These are phyloP conservation scores for Favolaschia claudopus DNA, from an alignment of 768 basidiomycete species.

Conservation along the genomic window DNA sequence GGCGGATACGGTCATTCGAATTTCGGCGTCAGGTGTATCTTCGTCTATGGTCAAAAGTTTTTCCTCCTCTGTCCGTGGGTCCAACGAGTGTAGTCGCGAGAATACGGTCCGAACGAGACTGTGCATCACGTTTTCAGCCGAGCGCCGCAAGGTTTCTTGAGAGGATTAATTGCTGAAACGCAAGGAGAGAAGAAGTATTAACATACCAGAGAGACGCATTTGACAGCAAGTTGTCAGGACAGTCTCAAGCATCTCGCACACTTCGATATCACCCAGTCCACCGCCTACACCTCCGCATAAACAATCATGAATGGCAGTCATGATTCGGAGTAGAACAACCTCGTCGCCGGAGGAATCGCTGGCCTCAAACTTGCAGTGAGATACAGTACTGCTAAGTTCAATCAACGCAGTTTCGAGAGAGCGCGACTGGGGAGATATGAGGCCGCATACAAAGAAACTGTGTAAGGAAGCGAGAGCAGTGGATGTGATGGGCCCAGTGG, in stretches of 20 bases:
- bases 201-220: constrained; percentile 92
- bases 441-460: constrained; percentile 82
- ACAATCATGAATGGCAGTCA: constrained; percentile 88
- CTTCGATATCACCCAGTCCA: constrained; percentile 88
- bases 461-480: constrained; percentile 88
- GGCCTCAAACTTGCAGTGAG: constrained; percentile 97
- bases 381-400: constrained; percentile 87
- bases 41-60: constrained; percentile 62
- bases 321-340: constrained; percentile 90
- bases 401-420: constrained; percentile 72
- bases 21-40: constrained; percentile 61
- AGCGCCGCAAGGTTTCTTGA: constrained; percentile 84
- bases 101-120: constrained; percentile 86
- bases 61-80: constrained; percentile 72
- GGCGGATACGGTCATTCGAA: constrained; percentile 65
- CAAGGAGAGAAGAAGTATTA: neutral
- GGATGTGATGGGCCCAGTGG: constrained; percentile 98
- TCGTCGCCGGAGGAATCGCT: constrained; percentile 98
- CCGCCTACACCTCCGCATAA: constrained; percentile 73
- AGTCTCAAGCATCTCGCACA: constrained; percentile 98
- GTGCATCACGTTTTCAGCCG: constrained; percentile 91
- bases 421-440: constrained; percentile 66
- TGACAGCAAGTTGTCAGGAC: constrained; percentile 97
- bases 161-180: neutral
- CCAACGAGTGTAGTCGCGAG: constrained; percentile 68